These are phyloP conservation scores for Mycena chlorophos DNA, from an alignment of 768 basidiomycete species.

Conservation along the genomic window DNA sequence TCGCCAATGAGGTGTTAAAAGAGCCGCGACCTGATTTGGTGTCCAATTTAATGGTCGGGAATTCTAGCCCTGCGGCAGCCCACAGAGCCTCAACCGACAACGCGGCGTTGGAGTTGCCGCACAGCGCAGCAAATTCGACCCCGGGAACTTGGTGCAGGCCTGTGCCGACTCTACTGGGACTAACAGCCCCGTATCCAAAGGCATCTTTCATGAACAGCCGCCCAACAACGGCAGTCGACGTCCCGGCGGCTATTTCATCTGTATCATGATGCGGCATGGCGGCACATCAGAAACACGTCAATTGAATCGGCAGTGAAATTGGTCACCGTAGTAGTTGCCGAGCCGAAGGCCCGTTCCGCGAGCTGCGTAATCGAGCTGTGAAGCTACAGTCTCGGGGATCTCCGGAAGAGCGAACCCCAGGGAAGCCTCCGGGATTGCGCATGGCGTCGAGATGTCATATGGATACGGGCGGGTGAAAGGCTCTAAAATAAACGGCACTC, in stretches of 20 bases:
- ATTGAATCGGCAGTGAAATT: too few relatives aligned
- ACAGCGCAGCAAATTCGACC: constrained; percentile 1
- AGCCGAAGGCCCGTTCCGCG: constrained; percentile 3
- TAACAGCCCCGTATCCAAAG: constrained; percentile 5
- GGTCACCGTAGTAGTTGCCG: background rate
- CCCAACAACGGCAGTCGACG: constrained; percentile 4
- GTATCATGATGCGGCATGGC: too few relatives aligned
- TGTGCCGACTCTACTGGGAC: background rate
- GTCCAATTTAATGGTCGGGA: background rate
- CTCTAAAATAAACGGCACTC: background rate
- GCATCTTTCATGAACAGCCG: constrained; percentile 11
- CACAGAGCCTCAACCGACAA: background rate
- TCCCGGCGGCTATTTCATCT: constrained; percentile 7
- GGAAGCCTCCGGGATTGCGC: background rate
- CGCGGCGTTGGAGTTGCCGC: background rate
- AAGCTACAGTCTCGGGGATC: background rate
- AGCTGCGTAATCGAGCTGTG: background rate
- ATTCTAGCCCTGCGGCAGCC: background rate
- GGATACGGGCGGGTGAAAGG: background rate
- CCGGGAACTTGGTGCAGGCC: constrained; percentile 10
- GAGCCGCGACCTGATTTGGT: background rate
- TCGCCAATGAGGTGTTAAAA: background rate
- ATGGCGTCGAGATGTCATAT: background rate
- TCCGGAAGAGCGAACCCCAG: background rate
- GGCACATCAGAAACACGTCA: too few relatives aligned